A percentile compares a stretch with the other conserved stretches of the same genome.
These are phyloP conservation scores for Penicillium tannophilum DNA, from an alignment of 495 filamentous ascomycete species.

Conservation along the genomic window DNA sequence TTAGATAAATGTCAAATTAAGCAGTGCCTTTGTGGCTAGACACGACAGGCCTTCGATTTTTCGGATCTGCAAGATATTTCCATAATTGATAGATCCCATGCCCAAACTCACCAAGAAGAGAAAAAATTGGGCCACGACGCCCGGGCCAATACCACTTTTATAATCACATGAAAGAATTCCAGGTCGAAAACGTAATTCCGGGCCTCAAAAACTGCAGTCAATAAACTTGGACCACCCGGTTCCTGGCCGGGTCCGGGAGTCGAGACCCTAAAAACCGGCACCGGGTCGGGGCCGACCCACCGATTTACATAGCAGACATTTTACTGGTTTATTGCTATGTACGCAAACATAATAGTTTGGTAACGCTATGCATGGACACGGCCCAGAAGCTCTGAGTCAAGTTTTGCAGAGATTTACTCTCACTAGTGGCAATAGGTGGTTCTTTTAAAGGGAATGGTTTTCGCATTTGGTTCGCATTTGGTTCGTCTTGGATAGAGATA, in stretches of 20 bases:
- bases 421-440: conserved; percentile 15
- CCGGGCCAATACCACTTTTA: not conserved
- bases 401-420: conserved; percentile 13
- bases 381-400: conserved; percentile 27
- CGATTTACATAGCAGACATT: conserved; percentile 12
- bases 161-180: not conserved
- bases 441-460: conserved; percentile 19
- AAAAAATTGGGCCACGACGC: not conserved
- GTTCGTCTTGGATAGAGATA: conserved; percentile 4
- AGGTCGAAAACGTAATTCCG: no score
- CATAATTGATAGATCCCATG: not conserved
- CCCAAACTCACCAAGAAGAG: not conserved
- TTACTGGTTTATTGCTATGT: conserved; percentile 23
- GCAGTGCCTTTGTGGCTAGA: not conserved
- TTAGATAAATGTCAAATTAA: not conserved
- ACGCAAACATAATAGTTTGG: conserved; percentile 25
- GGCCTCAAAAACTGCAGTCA: conserved; percentile 8
- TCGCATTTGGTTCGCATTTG: conserved; percentile 5
- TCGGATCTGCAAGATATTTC: not conserved
- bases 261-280: conserved; percentile 26
- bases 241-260: conserved; percentile 29
- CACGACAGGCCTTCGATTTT: not conserved
- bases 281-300: conserved; percentile 33
- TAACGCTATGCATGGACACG: conserved; percentile 16
- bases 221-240: conserved; percentile 18